Evolutionary conservation across 768 basidiomycete genomes (phyloP).

Genomic region (Multifurca ochricompacta): DNA sequence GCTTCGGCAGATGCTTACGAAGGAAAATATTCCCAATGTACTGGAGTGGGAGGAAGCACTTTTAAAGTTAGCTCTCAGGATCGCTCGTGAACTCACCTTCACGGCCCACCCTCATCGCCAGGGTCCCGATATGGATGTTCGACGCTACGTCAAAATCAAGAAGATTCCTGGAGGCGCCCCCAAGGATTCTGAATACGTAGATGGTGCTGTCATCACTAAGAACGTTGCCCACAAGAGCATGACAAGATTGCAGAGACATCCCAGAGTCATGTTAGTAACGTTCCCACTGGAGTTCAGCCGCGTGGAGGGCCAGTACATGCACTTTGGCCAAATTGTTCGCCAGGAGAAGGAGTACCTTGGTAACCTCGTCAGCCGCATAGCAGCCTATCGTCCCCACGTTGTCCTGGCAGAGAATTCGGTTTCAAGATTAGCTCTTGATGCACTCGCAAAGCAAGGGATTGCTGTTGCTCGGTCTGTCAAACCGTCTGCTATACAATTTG

Average conservation of each 20-base stretch:
- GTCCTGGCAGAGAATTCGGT: slow-evolving; percentile 90
- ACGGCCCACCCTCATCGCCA: slow-evolving; percentile 61
- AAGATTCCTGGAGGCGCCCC: slow-evolving; percentile 94
- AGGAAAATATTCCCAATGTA: slow-evolving; percentile 73
- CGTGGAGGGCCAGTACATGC: slow-evolving; percentile 87
- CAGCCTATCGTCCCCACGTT: slow-evolving; percentile 86
- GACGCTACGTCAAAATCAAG: slow-evolving; percentile 96
- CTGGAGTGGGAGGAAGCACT: slow-evolving; percentile 86
- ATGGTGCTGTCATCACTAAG: slow-evolving; percentile 95
- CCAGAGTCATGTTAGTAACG: slow-evolving; percentile 92
- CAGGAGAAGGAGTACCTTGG: slow-evolving; percentile 92
- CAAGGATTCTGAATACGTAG: slow-evolving; percentile 91
- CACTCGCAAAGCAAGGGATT: slow-evolving; percentile 75
- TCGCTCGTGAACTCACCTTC: slow-evolving; percentile 80
- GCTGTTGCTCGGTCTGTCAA: slow-evolving; percentile 89
- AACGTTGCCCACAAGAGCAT: slow-evolving; percentile 96
- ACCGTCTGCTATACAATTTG: slow-evolving; percentile 73
- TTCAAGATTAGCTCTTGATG: slow-evolving; percentile 83
- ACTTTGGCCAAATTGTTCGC: slow-evolving; percentile 81
- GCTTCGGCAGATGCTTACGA: slow-evolving; percentile 83
- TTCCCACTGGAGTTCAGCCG: slow-evolving; percentile 93
- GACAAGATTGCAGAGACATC: slow-evolving; percentile 73
- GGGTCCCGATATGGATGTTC: slow-evolving; percentile 91
- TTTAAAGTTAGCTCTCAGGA: slow-evolving; percentile 71
- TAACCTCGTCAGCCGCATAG: slow-evolving; percentile 81